phyloP scores from a whole-genome alignment of 148 eudicot genomes.

The Rhododendron williamsianum region DNA sequence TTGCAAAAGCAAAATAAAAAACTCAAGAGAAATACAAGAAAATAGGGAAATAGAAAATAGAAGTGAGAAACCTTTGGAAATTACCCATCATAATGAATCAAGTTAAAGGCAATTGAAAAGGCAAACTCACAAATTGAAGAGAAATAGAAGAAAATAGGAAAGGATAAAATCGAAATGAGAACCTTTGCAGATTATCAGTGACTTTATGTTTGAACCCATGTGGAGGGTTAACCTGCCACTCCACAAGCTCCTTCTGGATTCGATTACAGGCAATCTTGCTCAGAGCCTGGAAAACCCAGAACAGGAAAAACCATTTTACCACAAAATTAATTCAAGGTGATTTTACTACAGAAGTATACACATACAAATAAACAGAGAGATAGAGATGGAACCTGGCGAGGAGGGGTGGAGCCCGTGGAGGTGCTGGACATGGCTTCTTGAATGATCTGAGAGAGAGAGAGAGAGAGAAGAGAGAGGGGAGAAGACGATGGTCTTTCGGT shows the following conservation, averaged over 20 bases:
- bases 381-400: conserved; percentile 34
- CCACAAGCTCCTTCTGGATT: conserved; percentile 57
- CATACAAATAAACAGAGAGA: background rate
- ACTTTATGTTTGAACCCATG: conserved; percentile 52
- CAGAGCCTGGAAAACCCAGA: conserved; percentile 23
- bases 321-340: background rate
- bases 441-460: background rate
- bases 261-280: conserved; percentile 68
- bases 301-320: background rate
- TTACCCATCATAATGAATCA: conserved; percentile 8
- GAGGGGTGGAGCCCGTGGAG: conserved; percentile 20
- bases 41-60: background rate
- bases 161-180: background rate
- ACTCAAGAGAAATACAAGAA: background rate
- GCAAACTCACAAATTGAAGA: background rate
- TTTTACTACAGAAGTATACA: background rate
- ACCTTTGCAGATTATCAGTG: conserved; percentile 40
- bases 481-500: background rate
- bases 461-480: background rate
- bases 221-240: conserved; percentile 67
- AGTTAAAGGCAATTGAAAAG: background rate
- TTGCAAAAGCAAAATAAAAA: background rate
- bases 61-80: conserved; percentile 8
- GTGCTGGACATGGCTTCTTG: conserved; percentile 27
- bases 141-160: background rate